These are phyloP conservation scores for Aphanoascus verrucosus DNA, from an alignment of 2,329 filamentous ascomycete genomes.

Conservation along the genomic window DNA sequence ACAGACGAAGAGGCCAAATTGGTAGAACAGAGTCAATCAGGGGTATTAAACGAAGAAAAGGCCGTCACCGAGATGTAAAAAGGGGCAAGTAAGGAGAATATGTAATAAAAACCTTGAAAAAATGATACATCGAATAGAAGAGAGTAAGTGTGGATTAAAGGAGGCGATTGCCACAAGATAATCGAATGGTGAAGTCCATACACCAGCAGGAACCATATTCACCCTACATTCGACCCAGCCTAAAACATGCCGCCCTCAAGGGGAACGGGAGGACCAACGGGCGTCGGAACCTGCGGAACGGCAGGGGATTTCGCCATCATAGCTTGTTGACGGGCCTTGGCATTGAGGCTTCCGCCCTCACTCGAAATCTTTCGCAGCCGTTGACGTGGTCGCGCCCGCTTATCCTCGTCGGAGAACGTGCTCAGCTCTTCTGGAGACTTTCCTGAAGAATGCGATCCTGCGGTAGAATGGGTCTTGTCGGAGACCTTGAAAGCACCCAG, in stretches of 20 bases:
- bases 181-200: neutral
- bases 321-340: constrained; percentile 34
- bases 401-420: constrained; percentile 37
- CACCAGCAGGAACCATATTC: constrained; percentile 6
- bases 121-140: constrained; percentile 1
- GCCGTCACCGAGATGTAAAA: neutral
- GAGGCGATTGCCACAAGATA: neutral
- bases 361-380: constrained; percentile 41
- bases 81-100: neutral
- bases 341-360: constrained; percentile 41
- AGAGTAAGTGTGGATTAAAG: neutral
- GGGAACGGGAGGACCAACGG: constrained; percentile 19
- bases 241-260: constrained; percentile 32
- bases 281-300: constrained; percentile 22
- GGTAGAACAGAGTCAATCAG: neutral
- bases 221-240: constrained; percentile 10
- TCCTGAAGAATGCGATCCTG: constrained; percentile 16
- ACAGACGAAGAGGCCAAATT: neutral
- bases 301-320: constrained; percentile 24
- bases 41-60: constrained; percentile 10
- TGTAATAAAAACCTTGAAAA: constrained; percentile 1
- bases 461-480: constrained; percentile 24
- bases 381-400: constrained; percentile 29
- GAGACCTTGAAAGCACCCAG: constrained; percentile 28
- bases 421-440: constrained; percentile 29